Evolutionary conservation across 371 early-diverging fungal genomes (phyloP).

Genomic region (Gilbertella persicaria): DNA sequence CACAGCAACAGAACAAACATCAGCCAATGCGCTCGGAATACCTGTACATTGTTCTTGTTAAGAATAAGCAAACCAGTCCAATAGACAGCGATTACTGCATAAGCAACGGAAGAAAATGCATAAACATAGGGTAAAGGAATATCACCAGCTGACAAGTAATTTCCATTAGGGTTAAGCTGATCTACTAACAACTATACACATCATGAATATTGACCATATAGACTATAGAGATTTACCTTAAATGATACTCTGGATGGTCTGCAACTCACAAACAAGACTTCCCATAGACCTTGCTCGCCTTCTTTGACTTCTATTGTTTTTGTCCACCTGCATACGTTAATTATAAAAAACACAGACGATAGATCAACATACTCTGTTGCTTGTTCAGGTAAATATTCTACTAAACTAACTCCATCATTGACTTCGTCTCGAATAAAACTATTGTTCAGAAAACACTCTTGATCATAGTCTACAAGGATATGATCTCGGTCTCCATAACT

Average conservation of each 20-base stretch:
- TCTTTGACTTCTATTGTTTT: constrained; percentile 27
- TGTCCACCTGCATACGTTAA: too few relatives aligned
- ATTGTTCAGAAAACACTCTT: constrained; percentile 32
- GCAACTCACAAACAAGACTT: constrained; percentile 50
- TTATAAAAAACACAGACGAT: not conserved
- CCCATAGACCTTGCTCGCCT: constrained; percentile 52
- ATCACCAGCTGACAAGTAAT: constrained; percentile 58
- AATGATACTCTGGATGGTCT: constrained; percentile 36
- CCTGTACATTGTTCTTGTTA: constrained; percentile 38
- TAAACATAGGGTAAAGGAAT: constrained; percentile 56
- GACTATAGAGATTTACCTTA: too few relatives aligned
- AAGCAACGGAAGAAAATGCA: constrained; percentile 34
- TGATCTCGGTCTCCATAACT: not conserved
- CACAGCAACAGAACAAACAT: constrained; percentile 51
- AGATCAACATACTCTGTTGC: not conserved
- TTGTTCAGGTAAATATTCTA: constrained; percentile 17
- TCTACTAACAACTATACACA: constrained; percentile 40
- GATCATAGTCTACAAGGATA: constrained; percentile 2
- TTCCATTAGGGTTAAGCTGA: constrained; percentile 52
- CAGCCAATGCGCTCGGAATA: constrained; percentile 58
- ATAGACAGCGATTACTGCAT: constrained; percentile 31
- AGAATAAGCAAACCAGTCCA: constrained; percentile 39
- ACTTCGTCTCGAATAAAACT: constrained; percentile 34
- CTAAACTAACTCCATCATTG: constrained; percentile 27
- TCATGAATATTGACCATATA: too few relatives aligned